Percentiles rank a stretch among this genome's conserved stretches.
phyloP scores from a whole-genome alignment of 148 eudicot genomes.

The Spergularia bocconei region DNA sequence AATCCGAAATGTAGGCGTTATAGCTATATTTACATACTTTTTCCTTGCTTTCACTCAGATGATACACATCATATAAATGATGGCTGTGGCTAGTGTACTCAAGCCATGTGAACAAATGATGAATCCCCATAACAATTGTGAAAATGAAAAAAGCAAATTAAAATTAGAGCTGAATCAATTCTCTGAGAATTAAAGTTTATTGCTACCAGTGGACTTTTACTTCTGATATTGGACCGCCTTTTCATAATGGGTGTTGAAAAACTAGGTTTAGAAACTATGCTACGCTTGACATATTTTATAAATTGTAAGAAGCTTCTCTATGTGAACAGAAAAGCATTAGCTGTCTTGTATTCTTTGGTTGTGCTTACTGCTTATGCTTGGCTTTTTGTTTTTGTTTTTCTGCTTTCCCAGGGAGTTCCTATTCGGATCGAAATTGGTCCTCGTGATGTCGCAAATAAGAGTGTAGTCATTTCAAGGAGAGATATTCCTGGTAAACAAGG shows the following conservation, averaged over 20 bases:
- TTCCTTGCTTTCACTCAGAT: neutral
- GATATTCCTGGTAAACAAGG: conserved; percentile 98
- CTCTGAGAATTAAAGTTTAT: neutral
- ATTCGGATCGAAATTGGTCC: conserved; percentile 96
- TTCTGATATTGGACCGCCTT: conserved; percentile 1
- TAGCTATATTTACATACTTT: neutral
- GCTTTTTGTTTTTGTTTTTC: neutral
- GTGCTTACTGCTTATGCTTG: neutral
- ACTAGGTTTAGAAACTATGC: neutral
- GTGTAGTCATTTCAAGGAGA: conserved; percentile 88
- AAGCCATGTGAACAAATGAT: neutral
- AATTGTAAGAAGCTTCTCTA: neutral
- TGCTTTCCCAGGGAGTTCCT: conserved; percentile 73
- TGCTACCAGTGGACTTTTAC: neutral
- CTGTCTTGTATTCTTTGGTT: neutral
- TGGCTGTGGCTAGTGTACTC: neutral
- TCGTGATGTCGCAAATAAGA: conserved; percentile 83
- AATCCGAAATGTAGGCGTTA: conserved; percentile 3
- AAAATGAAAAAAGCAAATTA: neutral
- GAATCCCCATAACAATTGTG: neutral
- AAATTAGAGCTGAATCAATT: neutral
- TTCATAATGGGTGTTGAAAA: neutral
- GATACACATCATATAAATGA: neutral
- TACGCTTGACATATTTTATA: neutral
- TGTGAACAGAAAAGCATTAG: neutral